These are phyloP conservation scores for Tuber calosporum DNA, from an alignment of 495 filamentous ascomycete genomes.

Conservation along the genomic window DNA sequence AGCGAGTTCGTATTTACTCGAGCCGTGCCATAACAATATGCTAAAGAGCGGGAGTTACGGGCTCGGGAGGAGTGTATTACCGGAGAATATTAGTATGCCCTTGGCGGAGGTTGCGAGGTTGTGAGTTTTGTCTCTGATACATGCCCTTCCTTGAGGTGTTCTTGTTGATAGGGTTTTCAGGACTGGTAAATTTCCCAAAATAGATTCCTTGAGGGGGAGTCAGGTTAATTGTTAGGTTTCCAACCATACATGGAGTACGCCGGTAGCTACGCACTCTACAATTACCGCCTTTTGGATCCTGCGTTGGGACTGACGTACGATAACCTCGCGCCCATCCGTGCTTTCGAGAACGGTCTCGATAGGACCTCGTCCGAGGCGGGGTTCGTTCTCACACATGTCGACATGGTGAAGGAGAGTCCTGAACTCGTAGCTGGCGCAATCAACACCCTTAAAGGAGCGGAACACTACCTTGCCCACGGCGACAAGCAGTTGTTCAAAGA, in stretches of 20 bases:
- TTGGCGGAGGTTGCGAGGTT: slow-evolving; percentile 70
- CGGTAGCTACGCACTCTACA: slow-evolving; percentile 83
- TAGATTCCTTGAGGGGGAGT: background rate
- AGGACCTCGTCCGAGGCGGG: slow-evolving; percentile 82
- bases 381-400: slow-evolving; percentile 75
- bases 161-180: background rate
- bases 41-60: slow-evolving; percentile 60
- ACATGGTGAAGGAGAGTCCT: slow-evolving; percentile 75
- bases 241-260: slow-evolving; percentile 95
- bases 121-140: slow-evolving; percentile 50
- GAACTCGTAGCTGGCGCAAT: slow-evolving; percentile 62
- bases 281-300: slow-evolving; percentile 67
- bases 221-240: slow-evolving; percentile 52
- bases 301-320: slow-evolving; percentile 59
- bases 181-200: slow-evolving; percentile 13
- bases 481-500: slow-evolving; percentile 55
- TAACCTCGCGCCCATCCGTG: slow-evolving; percentile 78
- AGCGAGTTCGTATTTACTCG: slow-evolving; percentile 79
- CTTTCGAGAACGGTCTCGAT: slow-evolving; percentile 80
- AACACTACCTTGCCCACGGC: slow-evolving; percentile 31
- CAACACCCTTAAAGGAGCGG: slow-evolving; percentile 56
- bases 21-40: slow-evolving; percentile 79
- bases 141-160: background rate
- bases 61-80: slow-evolving; percentile 62
- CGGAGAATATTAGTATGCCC: slow-evolving; percentile 61